phyloP scores from a whole-genome alignment of 257 asterid species.

The Solanum chiquidenum region DNA sequence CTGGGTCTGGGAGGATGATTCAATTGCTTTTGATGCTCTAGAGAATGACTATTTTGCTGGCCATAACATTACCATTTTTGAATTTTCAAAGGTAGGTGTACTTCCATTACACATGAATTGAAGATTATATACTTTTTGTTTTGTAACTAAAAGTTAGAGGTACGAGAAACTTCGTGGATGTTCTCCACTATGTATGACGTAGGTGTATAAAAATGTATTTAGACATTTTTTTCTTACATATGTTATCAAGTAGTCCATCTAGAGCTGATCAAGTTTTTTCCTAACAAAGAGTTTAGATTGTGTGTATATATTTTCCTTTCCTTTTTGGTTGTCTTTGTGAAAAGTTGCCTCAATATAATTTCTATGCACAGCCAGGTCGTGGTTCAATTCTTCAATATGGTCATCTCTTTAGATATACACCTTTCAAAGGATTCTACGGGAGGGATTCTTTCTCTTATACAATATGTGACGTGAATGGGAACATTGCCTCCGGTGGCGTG shows the following conservation, averaged over 20 bases:
- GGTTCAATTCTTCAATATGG: slow-evolving; percentile 68
- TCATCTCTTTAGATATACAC: slow-evolving; percentile 62
- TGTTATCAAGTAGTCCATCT: neutral
- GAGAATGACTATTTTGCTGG: slow-evolving; percentile 59
- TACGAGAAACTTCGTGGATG: neutral
- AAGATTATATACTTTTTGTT: neutral
- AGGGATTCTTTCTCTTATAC: slow-evolving; percentile 61
- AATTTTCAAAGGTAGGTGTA: slow-evolving; percentile 40
- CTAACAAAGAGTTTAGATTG: neutral
- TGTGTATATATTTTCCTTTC: neutral
- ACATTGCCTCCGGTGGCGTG: slow-evolving; percentile 63
- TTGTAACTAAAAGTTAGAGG: neutral
- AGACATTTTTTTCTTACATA: neutral
- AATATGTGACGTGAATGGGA: slow-evolving; percentile 57
- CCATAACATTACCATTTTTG: slow-evolving; percentile 55
- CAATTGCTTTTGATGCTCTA: slow-evolving; percentile 49
- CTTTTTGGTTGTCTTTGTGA: neutral
- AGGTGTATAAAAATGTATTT: neutral
- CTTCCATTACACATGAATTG: neutral
- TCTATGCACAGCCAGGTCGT: slow-evolving; percentile 47
- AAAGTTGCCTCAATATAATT: neutral
- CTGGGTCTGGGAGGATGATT: slow-evolving; percentile 86
- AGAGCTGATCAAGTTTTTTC: neutral
- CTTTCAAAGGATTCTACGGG: slow-evolving; percentile 63
- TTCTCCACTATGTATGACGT: neutral